A percentile compares a stretch with the other conserved stretches of the same genome.
Evolutionary conservation across 2,329 filamentous ascomycete genomes (phyloP).

Genomic region (Hymenoscyphus repandus): DNA sequence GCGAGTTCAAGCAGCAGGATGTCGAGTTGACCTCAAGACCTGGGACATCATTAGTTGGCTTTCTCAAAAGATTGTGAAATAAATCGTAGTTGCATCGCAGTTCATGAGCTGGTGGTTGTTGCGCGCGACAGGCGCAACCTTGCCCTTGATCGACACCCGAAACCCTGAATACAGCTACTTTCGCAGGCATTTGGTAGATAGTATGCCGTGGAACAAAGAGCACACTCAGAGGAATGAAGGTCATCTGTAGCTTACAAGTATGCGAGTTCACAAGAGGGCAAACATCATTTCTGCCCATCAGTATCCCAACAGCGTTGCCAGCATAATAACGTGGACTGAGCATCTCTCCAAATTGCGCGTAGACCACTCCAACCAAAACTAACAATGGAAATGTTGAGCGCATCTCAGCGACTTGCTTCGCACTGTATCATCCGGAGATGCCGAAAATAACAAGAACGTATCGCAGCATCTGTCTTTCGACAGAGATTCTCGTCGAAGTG

Average conservation of each 20-base stretch:
- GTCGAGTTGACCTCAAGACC: conserved; percentile 39
- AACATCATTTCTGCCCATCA: conserved; percentile 15
- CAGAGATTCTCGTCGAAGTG: no score
- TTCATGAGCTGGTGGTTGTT: not conserved
- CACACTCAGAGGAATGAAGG: not conserved
- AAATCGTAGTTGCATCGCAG: not conserved
- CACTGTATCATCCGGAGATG: no score
- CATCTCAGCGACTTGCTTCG: no score
- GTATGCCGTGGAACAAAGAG: not conserved
- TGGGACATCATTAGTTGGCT: conserved; percentile 16
- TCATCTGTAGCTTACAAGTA: conserved; percentile 20
- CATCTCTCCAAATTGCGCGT: conserved; percentile 23
- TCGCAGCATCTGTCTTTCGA: no score
- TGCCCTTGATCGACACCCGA: no score
- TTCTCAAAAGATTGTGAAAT: not conserved
- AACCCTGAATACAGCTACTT: not conserved
- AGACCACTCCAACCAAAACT: conserved; percentile 1
- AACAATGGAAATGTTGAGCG: no score
- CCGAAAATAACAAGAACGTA: no score
- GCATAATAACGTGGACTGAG: conserved; percentile 24
- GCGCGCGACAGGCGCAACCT: not conserved
- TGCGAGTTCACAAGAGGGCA: conserved; percentile 20
- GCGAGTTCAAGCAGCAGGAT: conserved; percentile 6
- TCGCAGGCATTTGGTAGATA: not conserved
- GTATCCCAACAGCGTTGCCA: conserved; percentile 8